Evolutionary conservation across 305 asterid species (phyloP).

Genomic region (Fraxinus ornus): DNA sequence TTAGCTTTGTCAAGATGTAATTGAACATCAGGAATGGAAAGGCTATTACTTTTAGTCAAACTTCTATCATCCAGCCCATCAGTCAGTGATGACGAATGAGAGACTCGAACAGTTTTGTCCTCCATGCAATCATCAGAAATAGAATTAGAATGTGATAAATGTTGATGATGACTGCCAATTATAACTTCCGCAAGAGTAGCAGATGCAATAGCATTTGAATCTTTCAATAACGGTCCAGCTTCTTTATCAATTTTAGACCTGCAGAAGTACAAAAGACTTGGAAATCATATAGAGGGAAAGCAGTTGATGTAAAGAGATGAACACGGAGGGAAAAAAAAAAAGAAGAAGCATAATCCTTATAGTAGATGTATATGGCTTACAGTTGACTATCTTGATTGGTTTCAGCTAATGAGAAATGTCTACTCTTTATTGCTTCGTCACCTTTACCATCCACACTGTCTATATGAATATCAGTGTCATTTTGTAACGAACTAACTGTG

Average conservation of each 20-base stretch:
- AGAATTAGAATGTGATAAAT: conserved; percentile 41
- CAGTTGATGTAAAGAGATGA: conserved; percentile 10
- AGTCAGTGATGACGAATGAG: conserved; percentile 55
- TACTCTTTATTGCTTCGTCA: conserved; percentile 30
- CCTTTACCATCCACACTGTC: conserved; percentile 35
- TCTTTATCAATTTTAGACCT: conserved; percentile 45
- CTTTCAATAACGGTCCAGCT: conserved; percentile 32
- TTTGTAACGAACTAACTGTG: conserved; percentile 31
- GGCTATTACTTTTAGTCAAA: conserved; percentile 42
- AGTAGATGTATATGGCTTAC: conserved; percentile 33
- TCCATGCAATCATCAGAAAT: conserved; percentile 40
- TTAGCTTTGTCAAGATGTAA: conserved; percentile 50
- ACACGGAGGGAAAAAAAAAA: neutral
- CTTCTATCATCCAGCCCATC: conserved; percentile 41
- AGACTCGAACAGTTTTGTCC: conserved; percentile 45
- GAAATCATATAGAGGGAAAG: conserved; percentile 10
- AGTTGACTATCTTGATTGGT: conserved; percentile 34
- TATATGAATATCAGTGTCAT: conserved; percentile 23
- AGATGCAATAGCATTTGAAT: conserved; percentile 30
- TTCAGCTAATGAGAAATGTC: conserved; percentile 33
- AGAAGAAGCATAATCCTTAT: conserved; percentile 8
- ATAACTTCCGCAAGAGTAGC: conserved; percentile 42
- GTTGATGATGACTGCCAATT: conserved; percentile 22
- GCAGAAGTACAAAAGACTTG: conserved; percentile 21
- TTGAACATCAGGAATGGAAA: conserved; percentile 53